A percentile compares a stretch with the other conserved stretches of the same genome.
phyloP scores from a whole-genome alignment of 306 rosid species.

The Malus domestica region DNA sequence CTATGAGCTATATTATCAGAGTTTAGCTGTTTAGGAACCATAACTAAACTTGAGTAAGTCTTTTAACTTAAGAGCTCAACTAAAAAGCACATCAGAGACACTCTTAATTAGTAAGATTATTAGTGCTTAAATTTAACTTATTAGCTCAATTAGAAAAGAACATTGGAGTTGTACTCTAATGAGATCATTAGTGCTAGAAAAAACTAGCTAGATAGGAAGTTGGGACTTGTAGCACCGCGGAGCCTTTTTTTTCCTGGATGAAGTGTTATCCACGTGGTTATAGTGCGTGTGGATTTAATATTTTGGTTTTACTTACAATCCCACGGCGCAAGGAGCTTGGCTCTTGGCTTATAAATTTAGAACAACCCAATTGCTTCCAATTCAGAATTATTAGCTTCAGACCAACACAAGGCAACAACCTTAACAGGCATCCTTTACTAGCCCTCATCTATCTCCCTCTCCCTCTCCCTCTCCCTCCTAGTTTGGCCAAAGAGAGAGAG shows the following conservation, averaged over 20 bases:
- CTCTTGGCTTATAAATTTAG: not conserved
- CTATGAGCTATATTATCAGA: not conserved
- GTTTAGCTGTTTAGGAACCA: too few species aligned
- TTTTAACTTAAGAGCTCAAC: too few species aligned
- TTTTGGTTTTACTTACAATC: not conserved
- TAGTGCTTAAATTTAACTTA: too few species aligned
- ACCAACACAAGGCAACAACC: not conserved
- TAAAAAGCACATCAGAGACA: too few species aligned
- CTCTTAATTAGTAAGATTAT: too few species aligned
- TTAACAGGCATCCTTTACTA: not conserved
- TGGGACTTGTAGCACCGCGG: not conserved
- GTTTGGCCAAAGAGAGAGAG: not conserved
- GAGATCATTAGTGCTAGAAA: not conserved
- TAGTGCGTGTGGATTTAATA: constrained; percentile 11
- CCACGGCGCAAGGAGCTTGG: not conserved
- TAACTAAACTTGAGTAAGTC: too few species aligned
- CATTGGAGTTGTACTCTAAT: not conserved
- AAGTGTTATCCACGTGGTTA: constrained; percentile 14
- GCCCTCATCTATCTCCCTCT: not conserved
- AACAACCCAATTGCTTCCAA: not conserved
- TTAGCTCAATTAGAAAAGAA: not conserved
- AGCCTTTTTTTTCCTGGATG: not conserved
- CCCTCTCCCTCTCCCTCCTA: not conserved
- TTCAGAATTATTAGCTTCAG: not conserved
- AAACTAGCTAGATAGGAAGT: too few species aligned